Conservation (phyloP, 208 protist genomes). For the Trypanosomatidae sp. region DNA sequence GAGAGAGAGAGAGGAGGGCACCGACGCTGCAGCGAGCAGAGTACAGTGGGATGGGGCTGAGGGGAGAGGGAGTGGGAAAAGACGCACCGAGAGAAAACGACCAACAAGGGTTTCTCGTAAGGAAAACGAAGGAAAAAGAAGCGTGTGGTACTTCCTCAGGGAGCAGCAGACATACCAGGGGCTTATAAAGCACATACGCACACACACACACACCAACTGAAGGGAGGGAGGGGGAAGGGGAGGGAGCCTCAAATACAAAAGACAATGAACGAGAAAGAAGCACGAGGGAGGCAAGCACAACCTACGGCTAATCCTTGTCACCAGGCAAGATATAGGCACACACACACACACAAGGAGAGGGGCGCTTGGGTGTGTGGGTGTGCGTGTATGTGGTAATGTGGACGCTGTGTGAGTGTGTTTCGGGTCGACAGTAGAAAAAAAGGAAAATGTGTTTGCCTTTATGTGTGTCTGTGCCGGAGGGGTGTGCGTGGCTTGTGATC, state of each 20-base stretch:
- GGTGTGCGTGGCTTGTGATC: neutral
- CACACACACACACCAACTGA: neutral
- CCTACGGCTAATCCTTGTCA: too few species aligned
- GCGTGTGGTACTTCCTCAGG: neutral
- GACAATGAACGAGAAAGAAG: neutral
- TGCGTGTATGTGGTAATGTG: neutral
- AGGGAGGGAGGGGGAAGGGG: neutral
- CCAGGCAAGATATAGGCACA: neutral
- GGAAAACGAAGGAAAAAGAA: neutral
- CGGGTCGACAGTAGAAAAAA: neutral
- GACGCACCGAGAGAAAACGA: neutral
- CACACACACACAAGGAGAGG: neutral
- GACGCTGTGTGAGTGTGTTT: too few species aligned
- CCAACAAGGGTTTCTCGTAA: neutral
- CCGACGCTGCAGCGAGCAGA: slow-evolving; percentile 1
- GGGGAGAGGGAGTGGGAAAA: neutral
- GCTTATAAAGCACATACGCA: neutral
- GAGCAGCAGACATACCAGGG: neutral
- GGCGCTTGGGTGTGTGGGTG: neutral
- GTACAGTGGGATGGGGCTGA: neutral
- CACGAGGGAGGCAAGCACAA: neutral
- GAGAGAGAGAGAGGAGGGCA: slow-evolving; percentile 16
- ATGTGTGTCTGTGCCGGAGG: neutral
- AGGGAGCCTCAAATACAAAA: neutral
- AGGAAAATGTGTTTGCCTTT: neutral